Conservation (phyloP, 495 filamentous ascomycete genomes). For the Aspergillus coremiiformis region DNA sequence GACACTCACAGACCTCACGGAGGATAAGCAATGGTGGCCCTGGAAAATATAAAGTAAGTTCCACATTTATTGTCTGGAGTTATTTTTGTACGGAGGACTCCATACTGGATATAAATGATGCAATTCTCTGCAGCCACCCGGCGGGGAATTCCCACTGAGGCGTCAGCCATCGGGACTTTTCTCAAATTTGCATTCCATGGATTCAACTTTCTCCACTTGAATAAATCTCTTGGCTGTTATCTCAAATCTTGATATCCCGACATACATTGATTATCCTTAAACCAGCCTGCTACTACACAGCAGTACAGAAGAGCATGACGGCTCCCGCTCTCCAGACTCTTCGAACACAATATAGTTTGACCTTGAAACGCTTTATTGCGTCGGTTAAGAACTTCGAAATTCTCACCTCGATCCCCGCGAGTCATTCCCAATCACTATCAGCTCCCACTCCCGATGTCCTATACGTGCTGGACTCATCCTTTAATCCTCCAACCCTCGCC, state of each 20-base stretch:
- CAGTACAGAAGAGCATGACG: slow-evolving; percentile 3
- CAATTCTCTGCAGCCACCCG: slow-evolving; percentile 4
- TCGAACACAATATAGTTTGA: slow-evolving; percentile 28
- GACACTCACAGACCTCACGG: not conserved
- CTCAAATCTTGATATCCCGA: not conserved
- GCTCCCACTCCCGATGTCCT: slow-evolving; percentile 38
- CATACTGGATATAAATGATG: too few species aligned
- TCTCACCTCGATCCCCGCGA: slow-evolving; percentile 45
- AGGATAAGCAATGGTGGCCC: too few species aligned
- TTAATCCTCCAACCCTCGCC: slow-evolving; percentile 86
- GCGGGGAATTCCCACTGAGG: not conserved
- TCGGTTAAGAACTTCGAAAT: slow-evolving; percentile 52
- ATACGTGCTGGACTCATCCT: slow-evolving; percentile 87
- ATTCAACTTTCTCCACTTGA: not conserved
- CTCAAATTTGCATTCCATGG: slow-evolving; percentile 1
- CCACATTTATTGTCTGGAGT: not conserved
- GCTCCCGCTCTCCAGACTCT: slow-evolving; percentile 34
- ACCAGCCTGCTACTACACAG: not conserved
- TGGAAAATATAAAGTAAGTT: too few species aligned
- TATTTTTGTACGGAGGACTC: not conserved
- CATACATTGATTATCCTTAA: not conserved
- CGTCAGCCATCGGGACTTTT: not conserved
- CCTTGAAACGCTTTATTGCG: slow-evolving; percentile 50
- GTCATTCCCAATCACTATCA: slow-evolving; percentile 16
- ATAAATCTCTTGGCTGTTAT: not conserved